Evolutionary conservation across 2,329 filamentous ascomycete species (phyloP), one percentile per base, ranked within the genome.

Genomic region (Zasmidium angulare): DNA sequence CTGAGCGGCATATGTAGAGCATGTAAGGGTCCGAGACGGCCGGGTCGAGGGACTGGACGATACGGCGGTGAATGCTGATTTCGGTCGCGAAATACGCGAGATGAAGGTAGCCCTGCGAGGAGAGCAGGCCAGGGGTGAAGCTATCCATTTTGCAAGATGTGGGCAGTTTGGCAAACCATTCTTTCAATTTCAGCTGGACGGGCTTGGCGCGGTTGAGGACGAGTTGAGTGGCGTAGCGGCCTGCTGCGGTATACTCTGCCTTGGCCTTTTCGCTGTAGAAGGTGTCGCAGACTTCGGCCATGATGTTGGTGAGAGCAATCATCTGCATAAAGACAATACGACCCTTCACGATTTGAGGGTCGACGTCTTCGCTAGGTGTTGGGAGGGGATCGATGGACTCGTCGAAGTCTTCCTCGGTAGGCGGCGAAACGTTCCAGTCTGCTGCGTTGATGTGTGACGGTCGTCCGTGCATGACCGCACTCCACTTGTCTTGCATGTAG

Each of bases 401-500:
- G 22, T 87, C 85, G 67, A 92, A 92, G 72, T 93, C 89, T 58
- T 86, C 84, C 49, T 81, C 75, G 3, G 78, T 81, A n/a, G 91
- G 82, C 6, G 80, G 72, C 59, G 82, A 81, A 4, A 96, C 91
- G 1, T 88, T 91, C 91, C 91, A 96, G 73, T 96, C 86, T 20
- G 81, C 78, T 19, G 80, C 75, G 63, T 84, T 84, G 57, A 88
- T 86, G 66, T 96, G 91, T 3, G 91, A 95, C 0, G 91, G 92
- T 11, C 91, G 87, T 10, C 91, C 91, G 69, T 96, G 90, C 22
- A 95, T 87, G 20, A 96, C 80, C 1, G 91, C 88, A 17, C 89
- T 90, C 92, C 92, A 96, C 74, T 90, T 96, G 75, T 97, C 93
- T 76, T 96, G 91, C 88, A 96, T 93, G 73, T 95, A 96, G 53